Conservation (phyloP, 2,329 filamentous ascomycete genomes). For the Monilinia aucupariae region DNA sequence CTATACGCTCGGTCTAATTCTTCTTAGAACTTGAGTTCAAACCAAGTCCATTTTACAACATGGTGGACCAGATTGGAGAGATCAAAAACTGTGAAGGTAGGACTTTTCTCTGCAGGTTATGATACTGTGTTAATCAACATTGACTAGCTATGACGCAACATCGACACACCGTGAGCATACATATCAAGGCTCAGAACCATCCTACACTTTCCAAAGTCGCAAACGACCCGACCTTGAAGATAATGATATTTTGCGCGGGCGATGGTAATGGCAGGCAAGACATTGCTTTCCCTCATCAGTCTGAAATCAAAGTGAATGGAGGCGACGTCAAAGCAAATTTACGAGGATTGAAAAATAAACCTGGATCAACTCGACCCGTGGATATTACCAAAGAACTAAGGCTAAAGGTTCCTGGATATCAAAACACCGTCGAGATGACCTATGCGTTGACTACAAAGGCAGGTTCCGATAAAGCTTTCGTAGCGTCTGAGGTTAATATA, state of each 20-base stretch:
- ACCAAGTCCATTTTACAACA: constrained; percentile 77
- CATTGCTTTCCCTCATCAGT: constrained; percentile 84
- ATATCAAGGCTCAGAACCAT: constrained; percentile 52
- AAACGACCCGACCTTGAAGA: constrained; percentile 43
- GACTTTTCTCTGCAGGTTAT: constrained; percentile 29
- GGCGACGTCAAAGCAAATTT: constrained; percentile 89
- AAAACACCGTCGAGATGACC: constrained; percentile 76
- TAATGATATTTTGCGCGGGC: constrained; percentile 79
- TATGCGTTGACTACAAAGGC: constrained; percentile 90
- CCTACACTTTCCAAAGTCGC: constrained; percentile 26
- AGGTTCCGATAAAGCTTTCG: constrained; percentile 36
- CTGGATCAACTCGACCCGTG: constrained; percentile 86
- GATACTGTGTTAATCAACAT: constrained; percentile 14
- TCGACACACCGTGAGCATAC: constrained; percentile 47
- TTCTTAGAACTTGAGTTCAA: constrained; percentile 52
- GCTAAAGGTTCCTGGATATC: constrained; percentile 60
- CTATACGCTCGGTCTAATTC: constrained; percentile 19
- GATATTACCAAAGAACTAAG: constrained; percentile 79
- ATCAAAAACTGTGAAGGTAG: constrained; percentile 68
- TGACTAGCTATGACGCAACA: constrained; percentile 34
- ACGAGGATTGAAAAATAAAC: constrained; percentile 91
- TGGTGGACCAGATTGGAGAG: constrained; percentile 59
- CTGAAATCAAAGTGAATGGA: constrained; percentile 85
- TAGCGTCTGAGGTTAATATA: constrained; percentile 17
- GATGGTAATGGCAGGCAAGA: constrained; percentile 63